These are phyloP conservation scores for Talaromyces marneffei DNA, from an alignment of 2,329 filamentous ascomycete genomes.

Conservation along the genomic window DNA sequence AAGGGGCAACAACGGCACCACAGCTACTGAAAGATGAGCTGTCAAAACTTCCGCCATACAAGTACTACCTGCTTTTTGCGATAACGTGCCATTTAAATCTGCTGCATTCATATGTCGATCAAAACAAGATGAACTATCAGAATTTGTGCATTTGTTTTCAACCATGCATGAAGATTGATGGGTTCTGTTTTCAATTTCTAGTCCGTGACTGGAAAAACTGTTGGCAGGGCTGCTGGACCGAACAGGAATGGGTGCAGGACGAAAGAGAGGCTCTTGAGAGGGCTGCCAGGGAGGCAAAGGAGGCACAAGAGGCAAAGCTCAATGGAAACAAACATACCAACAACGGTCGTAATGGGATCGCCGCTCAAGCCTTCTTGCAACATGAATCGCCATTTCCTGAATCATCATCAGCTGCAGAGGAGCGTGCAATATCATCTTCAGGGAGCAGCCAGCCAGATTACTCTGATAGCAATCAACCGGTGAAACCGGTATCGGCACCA, in stretches of 20 bases:
- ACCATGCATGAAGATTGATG: slow-evolving; percentile 93
- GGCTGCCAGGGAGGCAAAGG: slow-evolving; percentile 20
- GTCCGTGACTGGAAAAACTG: slow-evolving; percentile 94
- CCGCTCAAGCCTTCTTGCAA: not conserved
- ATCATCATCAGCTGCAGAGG: slow-evolving; percentile 36
- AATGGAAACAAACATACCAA: slow-evolving; percentile 21
- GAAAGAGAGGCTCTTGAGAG: slow-evolving; percentile 37
- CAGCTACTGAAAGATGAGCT: slow-evolving; percentile 85
- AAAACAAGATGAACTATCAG: slow-evolving; percentile 97
- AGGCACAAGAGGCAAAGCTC: slow-evolving; percentile 1
- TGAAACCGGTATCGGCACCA: slow-evolving; percentile 16
- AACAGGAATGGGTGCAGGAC: slow-evolving; percentile 67
- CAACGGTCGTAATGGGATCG: slow-evolving; percentile 11
- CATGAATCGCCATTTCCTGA: not conserved
- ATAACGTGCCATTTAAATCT: slow-evolving; percentile 94
- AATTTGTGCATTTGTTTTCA: slow-evolving; percentile 97
- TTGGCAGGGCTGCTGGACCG: slow-evolving; percentile 93
- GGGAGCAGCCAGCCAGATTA: slow-evolving; percentile 52
- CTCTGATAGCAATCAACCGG: slow-evolving; percentile 24
- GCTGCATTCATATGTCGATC: slow-evolving; percentile 81
- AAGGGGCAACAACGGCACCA: slow-evolving; percentile 71
- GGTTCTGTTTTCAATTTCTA: slow-evolving; percentile 89
- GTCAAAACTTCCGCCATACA: slow-evolving; percentile 89
- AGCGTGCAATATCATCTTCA: slow-evolving; percentile 58
- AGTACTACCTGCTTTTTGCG: slow-evolving; percentile 95